These are phyloP conservation scores for Malus hybrid DNA, from an alignment of 331 rosid genomes.

Conservation along the genomic window DNA sequence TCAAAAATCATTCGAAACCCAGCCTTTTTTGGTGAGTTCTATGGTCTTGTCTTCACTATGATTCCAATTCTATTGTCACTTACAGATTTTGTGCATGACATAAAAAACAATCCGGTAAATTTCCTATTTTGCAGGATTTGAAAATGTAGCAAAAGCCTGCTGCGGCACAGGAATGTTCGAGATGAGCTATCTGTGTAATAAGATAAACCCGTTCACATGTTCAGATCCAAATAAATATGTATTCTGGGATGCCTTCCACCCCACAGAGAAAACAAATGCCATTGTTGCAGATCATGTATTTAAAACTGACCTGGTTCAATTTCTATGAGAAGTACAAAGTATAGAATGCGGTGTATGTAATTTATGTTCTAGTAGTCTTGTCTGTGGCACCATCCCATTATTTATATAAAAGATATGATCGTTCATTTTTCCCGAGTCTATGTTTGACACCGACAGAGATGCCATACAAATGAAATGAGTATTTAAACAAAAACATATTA, in stretches of 20 bases:
- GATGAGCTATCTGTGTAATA: constrained; percentile 34
- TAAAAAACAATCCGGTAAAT: not conserved
- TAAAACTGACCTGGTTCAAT: constrained; percentile 18
- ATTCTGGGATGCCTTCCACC: constrained; percentile 55
- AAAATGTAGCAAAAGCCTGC: constrained; percentile 29
- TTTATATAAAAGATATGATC: not conserved
- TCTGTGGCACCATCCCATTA: not conserved
- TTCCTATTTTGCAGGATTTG: constrained; percentile 28
- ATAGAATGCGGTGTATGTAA: not conserved
- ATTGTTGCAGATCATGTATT: constrained; percentile 30
- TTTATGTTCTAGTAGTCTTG: not conserved
- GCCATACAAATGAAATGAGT: not conserved
- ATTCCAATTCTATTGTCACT: not conserved
- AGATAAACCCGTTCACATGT: constrained; percentile 35
- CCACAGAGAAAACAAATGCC: constrained; percentile 38
- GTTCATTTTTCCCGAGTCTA: not conserved
- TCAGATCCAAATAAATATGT: constrained; percentile 40
- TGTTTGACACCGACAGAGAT: not conserved
- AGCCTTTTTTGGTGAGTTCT: constrained; percentile 19
- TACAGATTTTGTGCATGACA: not conserved
- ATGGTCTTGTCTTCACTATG: not conserved
- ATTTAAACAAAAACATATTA: not conserved
- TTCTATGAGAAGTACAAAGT: constrained; percentile 7
- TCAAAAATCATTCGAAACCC: constrained; percentile 30
- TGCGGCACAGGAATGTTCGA: constrained; percentile 49